Evolutionary conservation across 164 flowering plant species (phyloP), one percentile per base, ranked within the genome.

Genomic region (Kalanchoe fedtschenkoi): DNA sequence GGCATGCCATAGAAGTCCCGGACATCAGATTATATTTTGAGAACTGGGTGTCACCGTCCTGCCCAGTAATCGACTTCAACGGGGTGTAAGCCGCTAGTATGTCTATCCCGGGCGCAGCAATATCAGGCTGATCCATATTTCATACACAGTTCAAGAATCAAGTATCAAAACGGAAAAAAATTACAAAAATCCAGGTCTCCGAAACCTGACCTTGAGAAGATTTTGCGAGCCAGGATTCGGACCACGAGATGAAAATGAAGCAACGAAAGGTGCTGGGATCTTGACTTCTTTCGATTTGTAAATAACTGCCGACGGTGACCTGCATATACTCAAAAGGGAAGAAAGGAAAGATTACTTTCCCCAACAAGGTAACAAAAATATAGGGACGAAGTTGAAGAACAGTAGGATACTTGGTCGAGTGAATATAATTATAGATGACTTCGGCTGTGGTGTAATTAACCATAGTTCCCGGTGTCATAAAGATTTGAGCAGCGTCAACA

Each of bases 161-260:
- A n/a, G 8, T 24, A 51, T 26, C n/a, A 39, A n/a, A 11, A 15
- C 63, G n/a, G 17, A 9, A 6, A 29, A 55, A 58, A 11, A 34
- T n/a, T 13, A 21, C 29, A 19, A 6, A 17, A 59, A 11, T 59
- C 9, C 34, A 5, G 34, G 22, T 21, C 14, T 34, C 22, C 42
- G 11, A 7, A 4, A 14, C 16, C 60, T 15, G 72, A 87, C 95
- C 84, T 88, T 88, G 62, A 88, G 85, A 35, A 88, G 3, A 34
- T 69, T 76, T 1, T 42, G 15, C 2, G 87, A 63, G 58, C 72
- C 77, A 1, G 76, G 74, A 70, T 71, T 83, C 15, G 96, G 96
- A 63, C 96, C 92, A 5, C 96, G 71, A 2, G 96, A 83, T 26
- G 96, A 86, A 70, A 84, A 88, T n/a, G 90, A 80, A 41, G 83